Base-by-base conservation (phyloP, 1,284 basidiomycete genomes). In the Phellopilus nigrolimitatus region DNA sequence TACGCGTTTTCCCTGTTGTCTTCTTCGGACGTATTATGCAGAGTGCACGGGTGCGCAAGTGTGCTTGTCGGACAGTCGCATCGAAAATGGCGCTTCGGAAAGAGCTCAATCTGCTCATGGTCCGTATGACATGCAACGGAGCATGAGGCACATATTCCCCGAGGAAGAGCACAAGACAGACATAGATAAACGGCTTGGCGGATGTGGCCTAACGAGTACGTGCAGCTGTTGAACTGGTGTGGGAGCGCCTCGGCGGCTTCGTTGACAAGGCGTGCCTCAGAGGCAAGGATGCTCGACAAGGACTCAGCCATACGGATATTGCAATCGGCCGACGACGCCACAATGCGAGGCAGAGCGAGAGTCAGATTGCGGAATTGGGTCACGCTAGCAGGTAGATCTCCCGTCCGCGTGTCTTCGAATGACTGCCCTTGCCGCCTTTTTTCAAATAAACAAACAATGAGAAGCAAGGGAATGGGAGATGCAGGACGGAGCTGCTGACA, bases 71-170 rank as follows among this genome's bases (percentile, higher is more conserved):
- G 86, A 64, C 88, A 91, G 66, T 91, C 88, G 61, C 88, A 91
- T 24, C 81, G 79, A 62, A 91, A 90, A 54, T 74, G 68, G 52
- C 88, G 78, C 63, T 91, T 91, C 1, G 87, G 86, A 66, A 91
- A 91, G 68, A 91, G 73, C 64, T 91, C 88, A 46, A 90, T 66
- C 63, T 91, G 88, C 61, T 89, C 84, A 66, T 88, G 84, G 63
- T 88, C 73, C 13, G 83, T 84, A 63, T 91, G 88, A 61, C 88
- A 91, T 15, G 87, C 84, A 47, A 90, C 76, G 15, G 85, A 87
- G 66, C 88, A 91, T n/a, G 88, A 83, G 12, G 82, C 77, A 60
- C 88, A 90, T 49, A 90, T 71, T 4, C 78, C 79, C 13, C 71
- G 67, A 0, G 67, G 70, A 49, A 73, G 73, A 25, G 75, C 71